Base-by-base conservation (phyloP, 192 early-diverging fungal genomes). In the Coemansia sp. region DNA sequence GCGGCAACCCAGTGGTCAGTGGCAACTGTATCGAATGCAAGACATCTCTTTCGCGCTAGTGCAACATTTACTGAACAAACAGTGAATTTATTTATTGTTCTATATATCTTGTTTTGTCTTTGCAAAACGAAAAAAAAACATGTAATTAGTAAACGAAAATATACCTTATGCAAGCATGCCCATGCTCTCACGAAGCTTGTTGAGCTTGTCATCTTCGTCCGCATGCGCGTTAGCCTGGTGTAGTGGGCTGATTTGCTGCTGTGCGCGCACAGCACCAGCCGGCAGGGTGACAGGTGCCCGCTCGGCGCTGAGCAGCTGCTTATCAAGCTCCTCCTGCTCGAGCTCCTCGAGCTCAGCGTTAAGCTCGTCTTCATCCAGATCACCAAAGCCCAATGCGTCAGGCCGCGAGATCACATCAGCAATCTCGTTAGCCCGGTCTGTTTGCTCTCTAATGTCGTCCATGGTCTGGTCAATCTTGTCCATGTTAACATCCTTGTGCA, bases 391-490 rank as follows among this genome's bases (percentile, higher is more conserved):
- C 68, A 93, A 89, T 48, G 86, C 73, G 64, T 94, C 85, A 0
- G 94, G 95, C 72, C 88, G 88, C 46, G 93, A 89, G 67, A 99
- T 94, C 8, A 93, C 95, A 37, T 95, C 91, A 15, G 88, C 90
- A 10, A 99, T 87, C 76, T 97, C 97, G 67, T 95, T 94, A 17
- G 94, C 91, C 62, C 96, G 70, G 63, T 96, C 93, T 91, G 97
- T 96, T 73, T 99, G 94, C 61, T 99, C 97, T 26, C 92, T 86
- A 62, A 99, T 95, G 54, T 95, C 93, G 64, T 99, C 97, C 93
- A 96, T 94, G 11, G 90, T 94, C 38, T 84, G 83, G 68, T 99
- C 97, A 24, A 99, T 95, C 85, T 92, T 96, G 70, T 94, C 87
- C 54, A 96, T 93, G 66, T 93, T 83, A 83, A 61, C 83, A 67